Base-by-base conservation (phyloP, 2,329 filamentous ascomycete species). In the Mycogone perniciosa region DNA sequence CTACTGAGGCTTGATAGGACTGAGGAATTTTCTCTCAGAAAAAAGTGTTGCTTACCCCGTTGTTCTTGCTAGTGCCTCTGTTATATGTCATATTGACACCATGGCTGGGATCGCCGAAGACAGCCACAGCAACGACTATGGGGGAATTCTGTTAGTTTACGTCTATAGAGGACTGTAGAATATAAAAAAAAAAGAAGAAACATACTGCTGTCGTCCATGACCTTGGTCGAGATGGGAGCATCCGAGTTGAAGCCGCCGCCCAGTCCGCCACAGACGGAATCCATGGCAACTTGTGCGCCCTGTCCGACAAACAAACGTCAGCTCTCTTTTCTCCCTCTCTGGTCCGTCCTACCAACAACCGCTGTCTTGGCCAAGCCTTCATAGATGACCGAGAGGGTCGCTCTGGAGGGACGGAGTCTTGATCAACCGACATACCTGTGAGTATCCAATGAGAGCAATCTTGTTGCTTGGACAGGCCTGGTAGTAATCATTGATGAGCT, bases 71-170 rank as follows among this genome's bases (percentile, higher is more conserved):
- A 20, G 67, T 70, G 51, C 71, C 71, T 30, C 52, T 57, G 58
- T 66, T 61, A 61, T 68, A 73, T 41, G 64, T 59, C 27, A 61
- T 49, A 48, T 66, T 65, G 60, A 60, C 59, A 54, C 64, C 59
- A 59, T 71, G 67, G 51, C 67, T 67, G 20, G 71, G 71, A 60
- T 74, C 71, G 43, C 71, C 71, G 46, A 72, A 71, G 46, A 71
- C 54, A 41, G 69, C 56, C 52, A 71, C 61, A 29, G 70, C 70
- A 49, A 71, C 65, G 37, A 74, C 71, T 73, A 46, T 38, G 37
- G 20, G 10, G 27, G 7, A 27, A 37, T 9, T 34, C 37, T 40
- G 44, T 38, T 31, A 31, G 26, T n/a, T 40, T 13, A 9, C 31
- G n/a, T 29, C 30, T 33, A 40, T 8, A 11, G 30, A 26, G 27